Evolutionary conservation across 2,329 filamentous ascomycete species (phyloP), one percentile per base, ranked within the genome.

Genomic region (Teratosphaeria zuluensis): DNA sequence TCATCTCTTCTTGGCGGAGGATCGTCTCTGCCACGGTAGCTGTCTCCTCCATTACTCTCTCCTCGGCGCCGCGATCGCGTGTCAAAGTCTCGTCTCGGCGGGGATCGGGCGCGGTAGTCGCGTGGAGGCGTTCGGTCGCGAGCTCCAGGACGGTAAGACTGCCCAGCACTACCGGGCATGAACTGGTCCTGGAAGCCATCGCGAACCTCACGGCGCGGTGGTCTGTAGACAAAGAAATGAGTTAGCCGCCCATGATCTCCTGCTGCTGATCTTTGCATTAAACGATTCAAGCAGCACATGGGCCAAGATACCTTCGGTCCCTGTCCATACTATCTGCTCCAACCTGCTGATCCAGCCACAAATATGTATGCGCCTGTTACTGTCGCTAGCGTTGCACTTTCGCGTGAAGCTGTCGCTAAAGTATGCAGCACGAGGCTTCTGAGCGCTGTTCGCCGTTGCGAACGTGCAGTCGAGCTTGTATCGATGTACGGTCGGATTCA

Each of bases 31-130:
- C 59, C 67, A 51, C 70, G 68, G 57, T 72, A 72, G 19, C 66
- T 64, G 57, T 72, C 70, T 38, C 60, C 62, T 38, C 60, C 62
- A 19, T 62, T 62, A 61, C 54, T 76, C 56, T 69, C 75, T 21
- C 19, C 42, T 48, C n/a, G 42, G 42, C n/a, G 42, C 42, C 42
- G 42, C 42, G 42, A 48, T 24, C 42, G 42, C 19, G 42, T 48
- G 24, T 53, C 32, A 21, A 31, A 53, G 7, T 53, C 52, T 31
- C 38, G 7, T 55, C 54, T 55, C 21, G 77, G 74, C 48, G 81
- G 81, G 32, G 81, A 81, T 63, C 78, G 74, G 57, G 68, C 76
- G 70, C 78, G 74, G 64, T 78, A 73, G 58, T 72, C 71, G 51
- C 53, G 62, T 30, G 67, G 64, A 30, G 70, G 70, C 9, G 66